phyloP scores from a whole-genome alignment of 257 asterid genomes.

The Thymus quinquecostatus region DNA sequence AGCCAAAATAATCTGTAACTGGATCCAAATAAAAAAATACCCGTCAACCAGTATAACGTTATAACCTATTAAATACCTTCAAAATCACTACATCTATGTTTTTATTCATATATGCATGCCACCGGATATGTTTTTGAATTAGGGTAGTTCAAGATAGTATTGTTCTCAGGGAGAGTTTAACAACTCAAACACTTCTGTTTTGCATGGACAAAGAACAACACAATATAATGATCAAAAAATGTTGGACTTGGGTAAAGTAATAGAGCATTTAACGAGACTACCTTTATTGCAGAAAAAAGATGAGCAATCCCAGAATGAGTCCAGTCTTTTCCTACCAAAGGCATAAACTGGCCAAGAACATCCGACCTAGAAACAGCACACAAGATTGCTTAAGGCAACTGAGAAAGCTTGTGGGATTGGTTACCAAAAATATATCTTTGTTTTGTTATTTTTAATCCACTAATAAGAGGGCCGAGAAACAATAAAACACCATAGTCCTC shows the following conservation, averaged over 20 bases:
- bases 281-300: constrained; percentile 97
- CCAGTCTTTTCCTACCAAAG: constrained; percentile 99
- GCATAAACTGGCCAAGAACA: constrained; percentile 99
- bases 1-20: constrained; percentile 7
- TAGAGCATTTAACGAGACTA: constrained; percentile 36
- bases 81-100: constrained; percentile 2
- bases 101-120: not conserved
- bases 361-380: constrained; percentile 75
- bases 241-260: constrained; percentile 3
- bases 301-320: constrained; percentile 97
- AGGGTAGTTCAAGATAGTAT: not conserved
- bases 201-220: constrained; percentile 14
- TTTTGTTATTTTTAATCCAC: constrained; percentile 17
- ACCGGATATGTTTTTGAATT: constrained; percentile 10
- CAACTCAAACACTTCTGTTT: not conserved
- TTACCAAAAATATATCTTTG: constrained; percentile 2
- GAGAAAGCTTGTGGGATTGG: not conserved
- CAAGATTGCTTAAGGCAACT: constrained; percentile 23
- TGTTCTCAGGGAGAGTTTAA: constrained; percentile 8
- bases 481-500: not conserved
- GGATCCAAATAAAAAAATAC: constrained; percentile 20
- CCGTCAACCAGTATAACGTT: constrained; percentile 11
- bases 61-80: constrained; percentile 4
- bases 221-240: constrained; percentile 20
- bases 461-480: not conserved